Evolutionary conservation across 2,329 filamentous ascomycete genomes (phyloP).

Genomic region (Lachnellula arida): DNA sequence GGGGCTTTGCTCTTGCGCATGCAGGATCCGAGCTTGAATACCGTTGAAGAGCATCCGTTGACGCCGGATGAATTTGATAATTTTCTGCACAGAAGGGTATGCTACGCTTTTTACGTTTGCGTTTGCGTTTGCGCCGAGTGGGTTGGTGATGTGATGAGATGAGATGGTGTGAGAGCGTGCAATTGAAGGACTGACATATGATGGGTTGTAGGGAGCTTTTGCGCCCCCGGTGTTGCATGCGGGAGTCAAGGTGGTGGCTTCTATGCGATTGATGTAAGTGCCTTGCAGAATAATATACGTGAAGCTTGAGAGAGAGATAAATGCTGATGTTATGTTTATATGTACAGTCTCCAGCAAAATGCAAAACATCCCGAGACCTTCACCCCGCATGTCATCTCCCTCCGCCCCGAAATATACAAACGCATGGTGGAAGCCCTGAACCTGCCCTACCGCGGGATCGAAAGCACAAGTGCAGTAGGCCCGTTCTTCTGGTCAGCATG

Average conservation of each 20-base stretch:
- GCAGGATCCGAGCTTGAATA: constrained; percentile 28
- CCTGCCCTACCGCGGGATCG: constrained; percentile 53
- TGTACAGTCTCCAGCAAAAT: constrained; percentile 29
- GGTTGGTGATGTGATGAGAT: too few relatives aligned
- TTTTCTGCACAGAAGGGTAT: constrained; percentile 28
- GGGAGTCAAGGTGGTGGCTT: background rate
- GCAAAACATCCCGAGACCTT: constrained; percentile 56
- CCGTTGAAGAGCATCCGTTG: constrained; percentile 29
- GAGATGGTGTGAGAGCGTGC: too few relatives aligned
- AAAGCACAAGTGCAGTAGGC: constrained; percentile 54
- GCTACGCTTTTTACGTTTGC: constrained; percentile 5
- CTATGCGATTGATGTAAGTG: constrained; percentile 21
- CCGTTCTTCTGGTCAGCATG: constrained; percentile 58
- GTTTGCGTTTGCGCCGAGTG: background rate
- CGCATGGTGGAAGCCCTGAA: constrained; percentile 51
- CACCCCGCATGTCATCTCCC: constrained; percentile 48
- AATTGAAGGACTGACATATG: background rate
- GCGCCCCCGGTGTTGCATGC: constrained; percentile 4
- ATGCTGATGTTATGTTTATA: background rate
- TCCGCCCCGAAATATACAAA: constrained; percentile 46
- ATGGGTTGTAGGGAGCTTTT: constrained; percentile 14
- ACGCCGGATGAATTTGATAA: constrained; percentile 32
- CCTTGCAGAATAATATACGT: background rate
- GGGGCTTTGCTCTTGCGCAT: background rate
- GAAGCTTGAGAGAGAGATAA: background rate